Percentiles rank a stretch among this genome's conserved stretches.
Evolutionary conservation across 495 filamentous ascomycete species (phyloP).

Genomic region (Lepraria neglecta): DNA sequence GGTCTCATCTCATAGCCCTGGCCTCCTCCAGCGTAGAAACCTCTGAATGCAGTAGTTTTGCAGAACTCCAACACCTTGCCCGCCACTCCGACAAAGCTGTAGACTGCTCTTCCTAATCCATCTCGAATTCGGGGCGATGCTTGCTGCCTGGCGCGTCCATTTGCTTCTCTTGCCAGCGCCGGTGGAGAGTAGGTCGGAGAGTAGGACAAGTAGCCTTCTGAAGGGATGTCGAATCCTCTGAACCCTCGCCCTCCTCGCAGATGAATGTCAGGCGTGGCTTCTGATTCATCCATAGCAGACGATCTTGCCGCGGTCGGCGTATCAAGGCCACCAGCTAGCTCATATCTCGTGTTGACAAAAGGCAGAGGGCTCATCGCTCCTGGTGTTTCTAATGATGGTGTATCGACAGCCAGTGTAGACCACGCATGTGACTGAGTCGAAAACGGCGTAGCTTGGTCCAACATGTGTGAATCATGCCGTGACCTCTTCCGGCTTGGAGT

Average conservation of each 20-base stretch:
- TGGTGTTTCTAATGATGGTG: slow-evolving; percentile 12
- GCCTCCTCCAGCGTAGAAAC: slow-evolving; percentile 82
- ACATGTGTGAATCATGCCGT: slow-evolving; percentile 29
- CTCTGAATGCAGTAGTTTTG: slow-evolving; percentile 62
- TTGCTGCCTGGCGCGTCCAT: slow-evolving; percentile 15
- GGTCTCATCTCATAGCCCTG: slow-evolving; percentile 52
- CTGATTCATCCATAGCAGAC: slow-evolving; percentile 43
- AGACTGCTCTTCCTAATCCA: slow-evolving; percentile 44
- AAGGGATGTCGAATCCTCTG: slow-evolving; percentile 29
- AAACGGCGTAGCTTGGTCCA: slow-evolving; percentile 13
- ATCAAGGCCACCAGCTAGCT: slow-evolving; percentile 58
- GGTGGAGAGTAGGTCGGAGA: slow-evolving; percentile 27
- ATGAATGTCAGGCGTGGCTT: slow-evolving; percentile 1
- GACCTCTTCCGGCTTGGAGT: slow-evolving; percentile 39
- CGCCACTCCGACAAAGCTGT: slow-evolving; percentile 50
- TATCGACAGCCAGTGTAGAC: neutral
- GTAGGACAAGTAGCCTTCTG: slow-evolving; percentile 18
- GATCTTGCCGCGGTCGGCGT: slow-evolving; percentile 46
- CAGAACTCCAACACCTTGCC: slow-evolving; percentile 82
- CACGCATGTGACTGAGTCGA: slow-evolving; percentile 17
- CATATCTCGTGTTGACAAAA: slow-evolving; percentile 50
- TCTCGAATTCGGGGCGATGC: slow-evolving; percentile 14
- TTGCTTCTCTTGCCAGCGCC: slow-evolving; percentile 37
- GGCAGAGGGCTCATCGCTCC: slow-evolving; percentile 37
- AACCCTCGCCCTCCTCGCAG: slow-evolving; percentile 31